Percentiles rank a stretch among this genome's conserved stretches.
Conservation (phyloP, 23 red algal species). For the Gracilaria vermiculophylla region DNA sequence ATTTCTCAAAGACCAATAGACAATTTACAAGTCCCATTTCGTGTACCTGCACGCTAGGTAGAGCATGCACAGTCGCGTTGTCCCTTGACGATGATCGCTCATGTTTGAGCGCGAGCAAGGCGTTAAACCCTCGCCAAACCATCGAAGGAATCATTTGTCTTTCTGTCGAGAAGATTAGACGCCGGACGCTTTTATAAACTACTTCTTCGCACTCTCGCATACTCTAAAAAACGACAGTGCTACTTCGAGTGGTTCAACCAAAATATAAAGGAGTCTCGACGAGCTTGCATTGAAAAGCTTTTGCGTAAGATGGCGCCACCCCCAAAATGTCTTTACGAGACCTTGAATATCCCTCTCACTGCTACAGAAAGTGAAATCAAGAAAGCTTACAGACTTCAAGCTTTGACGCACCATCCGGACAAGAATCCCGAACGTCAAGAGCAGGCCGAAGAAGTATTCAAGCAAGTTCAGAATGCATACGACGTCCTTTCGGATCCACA, state of each 20-base stretch:
- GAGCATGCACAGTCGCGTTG: neutral
- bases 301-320: constrained; percentile 2
- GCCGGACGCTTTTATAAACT: no score
- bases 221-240: no score
- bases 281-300: neutral
- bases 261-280: neutral
- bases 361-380: constrained; percentile 91
- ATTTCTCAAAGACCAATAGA: no score
- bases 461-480: constrained; percentile 88
- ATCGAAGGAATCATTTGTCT: no score
- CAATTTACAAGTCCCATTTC: neutral
- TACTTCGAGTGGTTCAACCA: no score
- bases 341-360: constrained; percentile 52
- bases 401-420: constrained; percentile 85
- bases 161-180: no score
- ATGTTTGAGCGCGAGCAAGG: no score
- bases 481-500: constrained; percentile 89
- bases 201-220: no score
- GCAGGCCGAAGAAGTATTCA: constrained; percentile 75
- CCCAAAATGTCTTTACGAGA: constrained; percentile 85
- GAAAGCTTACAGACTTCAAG: constrained; percentile 75
- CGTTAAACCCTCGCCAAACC: neutral
- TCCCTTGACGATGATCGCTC: neutral
- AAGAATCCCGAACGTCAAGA: constrained; percentile 79
- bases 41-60: neutral